Evolutionary conservation across 225 moss, liverwort and hornwort genomes (phyloP).

Genomic region (Bryoerythrophyllum caledonicum): DNA sequence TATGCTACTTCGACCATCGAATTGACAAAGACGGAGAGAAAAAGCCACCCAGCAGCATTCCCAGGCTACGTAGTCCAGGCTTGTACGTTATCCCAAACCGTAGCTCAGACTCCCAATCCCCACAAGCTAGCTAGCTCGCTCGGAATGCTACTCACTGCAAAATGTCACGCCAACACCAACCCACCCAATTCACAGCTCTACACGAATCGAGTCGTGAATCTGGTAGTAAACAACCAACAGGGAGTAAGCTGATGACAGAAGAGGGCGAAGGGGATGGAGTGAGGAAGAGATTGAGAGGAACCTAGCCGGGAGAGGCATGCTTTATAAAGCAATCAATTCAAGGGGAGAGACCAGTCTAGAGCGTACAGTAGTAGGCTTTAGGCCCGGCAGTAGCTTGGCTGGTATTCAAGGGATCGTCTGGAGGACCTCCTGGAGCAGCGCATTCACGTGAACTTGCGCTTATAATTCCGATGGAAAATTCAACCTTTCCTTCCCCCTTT

Average conservation of each 20-base stretch:
- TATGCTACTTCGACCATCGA: constrained; percentile 43
- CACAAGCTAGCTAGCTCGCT: too few species aligned
- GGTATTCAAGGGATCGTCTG: background rate
- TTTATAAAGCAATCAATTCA: constrained; percentile 41
- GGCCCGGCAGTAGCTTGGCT: constrained; percentile 12
- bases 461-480: background rate
- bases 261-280: background rate
- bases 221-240: too few species aligned
- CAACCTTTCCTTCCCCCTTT: background rate
- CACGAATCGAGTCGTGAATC: too few species aligned
- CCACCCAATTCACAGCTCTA: background rate
- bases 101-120: background rate
- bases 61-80: too few species aligned
- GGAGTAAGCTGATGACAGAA: background rate
- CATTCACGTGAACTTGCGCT: constrained; percentile 38
- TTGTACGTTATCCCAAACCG: background rate
- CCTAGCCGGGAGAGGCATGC: background rate
- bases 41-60: constrained; percentile 51
- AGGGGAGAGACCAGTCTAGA: constrained; percentile 28
- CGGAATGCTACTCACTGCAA: background rate
- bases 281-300: background rate
- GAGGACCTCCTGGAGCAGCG: constrained; percentile 17
- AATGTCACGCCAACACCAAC: too few species aligned
- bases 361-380: background rate
- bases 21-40: constrained; percentile 51